A percentile compares a stretch with the other conserved stretches of the same genome.
Conservation (phyloP, 1,284 basidiomycete genomes). For the Malassezia restricta region DNA sequence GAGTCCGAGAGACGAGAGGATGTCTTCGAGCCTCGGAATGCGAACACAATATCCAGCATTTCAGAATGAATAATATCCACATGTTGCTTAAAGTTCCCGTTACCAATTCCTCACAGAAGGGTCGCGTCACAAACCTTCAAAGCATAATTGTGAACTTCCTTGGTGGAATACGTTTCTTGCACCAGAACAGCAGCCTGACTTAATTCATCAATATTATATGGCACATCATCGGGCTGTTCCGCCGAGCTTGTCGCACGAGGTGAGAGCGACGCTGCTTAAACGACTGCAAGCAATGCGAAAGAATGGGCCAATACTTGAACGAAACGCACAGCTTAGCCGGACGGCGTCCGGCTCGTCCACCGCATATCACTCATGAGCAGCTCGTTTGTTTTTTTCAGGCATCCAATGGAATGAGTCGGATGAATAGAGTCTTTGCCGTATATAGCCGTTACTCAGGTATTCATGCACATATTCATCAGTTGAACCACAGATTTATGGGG, state of each 20-base stretch:
- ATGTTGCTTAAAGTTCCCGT: slow-evolving; percentile 18
- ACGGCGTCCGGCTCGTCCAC: too few relatives aligned
- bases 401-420: too few relatives aligned
- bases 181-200: slow-evolving; percentile 11
- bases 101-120: slow-evolving; percentile 27
- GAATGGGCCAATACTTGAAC: too few relatives aligned
- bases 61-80: slow-evolving; percentile 27
- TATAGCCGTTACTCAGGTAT: too few relatives aligned
- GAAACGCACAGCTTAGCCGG: too few relatives aligned
- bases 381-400: too few relatives aligned
- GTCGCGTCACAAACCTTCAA: slow-evolving; percentile 19
- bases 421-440: too few relatives aligned
- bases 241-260: background rate
- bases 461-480: too few relatives aligned
- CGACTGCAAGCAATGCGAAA: background rate
- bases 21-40: slow-evolving; percentile 31
- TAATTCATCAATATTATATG: background rate
- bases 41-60: slow-evolving; percentile 23
- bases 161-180: slow-evolving; percentile 10
- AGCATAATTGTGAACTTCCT: background rate
- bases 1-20: slow-evolving; percentile 20
- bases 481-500: too few relatives aligned
- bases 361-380: too few relatives aligned
- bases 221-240: slow-evolving; percentile 3
- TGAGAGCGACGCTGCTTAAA: background rate